These are phyloP conservation scores for Chondrus crispus DNA, from an alignment of 23 red algal genomes.

Conservation along the genomic window DNA sequence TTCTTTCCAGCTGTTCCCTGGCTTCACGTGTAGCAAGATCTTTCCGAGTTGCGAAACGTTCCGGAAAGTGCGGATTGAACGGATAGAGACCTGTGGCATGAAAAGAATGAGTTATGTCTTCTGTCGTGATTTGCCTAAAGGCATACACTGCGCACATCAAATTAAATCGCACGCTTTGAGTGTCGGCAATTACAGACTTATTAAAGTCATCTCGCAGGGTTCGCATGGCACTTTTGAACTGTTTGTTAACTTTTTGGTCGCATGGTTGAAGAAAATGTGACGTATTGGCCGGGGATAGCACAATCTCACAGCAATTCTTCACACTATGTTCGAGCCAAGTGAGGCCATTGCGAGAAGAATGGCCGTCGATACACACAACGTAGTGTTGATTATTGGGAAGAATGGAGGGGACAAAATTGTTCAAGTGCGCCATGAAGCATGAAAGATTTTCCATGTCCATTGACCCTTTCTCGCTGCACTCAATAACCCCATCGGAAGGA, in stretches of 20 bases:
- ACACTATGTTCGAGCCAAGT: background rate
- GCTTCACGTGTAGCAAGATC: no score
- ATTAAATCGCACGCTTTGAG: background rate
- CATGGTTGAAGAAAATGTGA: slow-evolving; percentile 12
- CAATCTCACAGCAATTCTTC: background rate
- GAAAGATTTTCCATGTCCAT: no score
- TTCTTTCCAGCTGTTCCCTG: no score
- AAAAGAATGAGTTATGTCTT: background rate
- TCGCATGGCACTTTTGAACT: background rate
- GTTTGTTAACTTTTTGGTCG: background rate
- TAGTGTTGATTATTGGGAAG: background rate
- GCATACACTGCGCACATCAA: background rate
- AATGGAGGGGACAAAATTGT: background rate
- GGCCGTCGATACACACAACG: background rate
- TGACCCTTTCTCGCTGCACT: no score
- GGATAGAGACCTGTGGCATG: background rate
- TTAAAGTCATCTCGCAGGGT: background rate
- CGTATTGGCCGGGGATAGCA: background rate
- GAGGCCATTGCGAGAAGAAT: background rate
- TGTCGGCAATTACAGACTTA: no score
- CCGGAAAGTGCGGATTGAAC: background rate
- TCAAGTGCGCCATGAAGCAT: background rate
- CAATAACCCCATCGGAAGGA: background rate
- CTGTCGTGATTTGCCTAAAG: background rate
- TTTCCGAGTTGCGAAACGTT: background rate